A percentile compares a stretch with the other conserved stretches of the same genome.
Conservation (phyloP, 2,329 filamentous ascomycete genomes). For the Fusarium sp. region DNA sequence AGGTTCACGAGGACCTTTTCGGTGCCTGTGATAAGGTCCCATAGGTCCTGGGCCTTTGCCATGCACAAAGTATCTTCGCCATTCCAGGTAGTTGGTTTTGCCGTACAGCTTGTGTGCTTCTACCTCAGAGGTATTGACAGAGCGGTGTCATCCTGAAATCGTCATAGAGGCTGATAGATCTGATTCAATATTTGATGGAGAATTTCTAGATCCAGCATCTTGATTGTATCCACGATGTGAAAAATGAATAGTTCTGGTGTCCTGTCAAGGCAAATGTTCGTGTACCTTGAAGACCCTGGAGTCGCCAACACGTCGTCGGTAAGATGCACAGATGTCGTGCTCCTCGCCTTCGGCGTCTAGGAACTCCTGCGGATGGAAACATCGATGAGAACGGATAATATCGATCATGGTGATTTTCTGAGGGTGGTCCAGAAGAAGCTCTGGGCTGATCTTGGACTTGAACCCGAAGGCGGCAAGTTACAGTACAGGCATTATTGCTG, state of each 20-base stretch:
- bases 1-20: not conserved
- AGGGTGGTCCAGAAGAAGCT: too few relatives aligned
- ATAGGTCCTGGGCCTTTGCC: not conserved
- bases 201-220: accelerated
- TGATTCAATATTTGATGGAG: accelerated
- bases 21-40: not conserved
- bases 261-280: not conserved
- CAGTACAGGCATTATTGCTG: not conserved
- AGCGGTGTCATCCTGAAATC: not conserved
- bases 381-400: too few relatives aligned
- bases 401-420: too few relatives aligned
- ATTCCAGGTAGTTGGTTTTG: not conserved
- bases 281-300: not conserved
- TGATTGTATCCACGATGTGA: accelerated
- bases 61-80: not conserved
- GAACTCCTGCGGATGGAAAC: too few relatives aligned
- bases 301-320: too few relatives aligned
- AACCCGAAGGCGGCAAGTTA: not conserved
- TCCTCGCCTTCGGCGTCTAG: too few relatives aligned
- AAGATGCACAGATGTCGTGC: too few relatives aligned
- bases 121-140: not conserved
- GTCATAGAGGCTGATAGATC: not conserved
- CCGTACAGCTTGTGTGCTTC: not conserved
- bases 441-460: not conserved
- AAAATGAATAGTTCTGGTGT: not conserved